Evolutionary conservation across 2,329 filamentous ascomycete genomes (phyloP), one percentile per base, ranked within the genome.

Genomic region (Diplodia sapinea): DNA sequence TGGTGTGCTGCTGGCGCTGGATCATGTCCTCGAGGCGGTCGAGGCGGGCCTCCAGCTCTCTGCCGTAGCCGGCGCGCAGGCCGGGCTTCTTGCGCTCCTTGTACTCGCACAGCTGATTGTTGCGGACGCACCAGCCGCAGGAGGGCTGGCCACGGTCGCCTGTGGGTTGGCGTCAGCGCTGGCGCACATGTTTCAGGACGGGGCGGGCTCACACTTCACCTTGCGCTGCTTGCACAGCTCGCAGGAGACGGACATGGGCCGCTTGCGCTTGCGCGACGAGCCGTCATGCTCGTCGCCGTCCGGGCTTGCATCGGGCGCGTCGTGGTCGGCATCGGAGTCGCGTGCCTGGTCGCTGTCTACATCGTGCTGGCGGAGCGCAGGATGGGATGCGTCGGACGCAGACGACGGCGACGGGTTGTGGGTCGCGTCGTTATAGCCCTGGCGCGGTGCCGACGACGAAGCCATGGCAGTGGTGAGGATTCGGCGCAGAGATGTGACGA

Each of bases 151-250:
- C 89, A 43, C 91, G 87, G 78, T 94, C 91, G 78, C 90, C 91
- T 84, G 91, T 91, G 26, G 20, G 76, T 74, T 17, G 73, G 15
- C 15, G 62, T 50, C 38, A 50, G 50, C 51, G 31, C n/a, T 9
- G 17, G 43, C 20, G 49, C 36, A 50, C 49, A 40, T 40, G 61
- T 40, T 29, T 47, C 62, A 29, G 20, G n/a, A 36, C 11, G 51
- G 20, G n/a, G 8, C 17, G 50, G 17, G 43, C 67, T 20, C n/a
- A 69, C 78, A 80, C 79, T 80, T 79, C 64, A 92, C 91, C 84
- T 94, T 94, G 81, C 91, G 84, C 78, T 91, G 88, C 79, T 94
- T 93, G 82, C 91, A 93, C 63, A 91, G 84, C 79, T 94, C 91
- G 75, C 91, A 87, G 73, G 82, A 85, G 40, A 86, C 85, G 61